phyloP scores from a whole-genome alignment of 2,329 filamentous ascomycete species.

The Nectriaceae sp. region DNA sequence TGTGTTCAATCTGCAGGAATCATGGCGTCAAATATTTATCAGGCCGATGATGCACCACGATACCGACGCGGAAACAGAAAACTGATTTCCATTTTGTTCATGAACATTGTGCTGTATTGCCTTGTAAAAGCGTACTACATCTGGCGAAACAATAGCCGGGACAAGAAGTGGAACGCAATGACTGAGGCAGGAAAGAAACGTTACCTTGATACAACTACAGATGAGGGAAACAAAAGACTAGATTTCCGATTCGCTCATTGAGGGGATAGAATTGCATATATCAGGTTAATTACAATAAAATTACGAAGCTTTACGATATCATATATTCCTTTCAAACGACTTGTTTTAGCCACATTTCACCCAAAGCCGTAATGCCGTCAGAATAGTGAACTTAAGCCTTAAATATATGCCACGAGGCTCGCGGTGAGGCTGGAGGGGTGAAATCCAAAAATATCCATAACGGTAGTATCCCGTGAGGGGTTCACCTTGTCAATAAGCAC shows the following conservation, averaged over 20 bases:
- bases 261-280: too few relatives aligned
- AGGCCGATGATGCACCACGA: constrained; percentile 55
- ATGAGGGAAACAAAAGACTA: constrained; percentile 56
- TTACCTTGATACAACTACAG: constrained; percentile 50
- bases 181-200: constrained; percentile 46
- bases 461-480: too few relatives aligned
- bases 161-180: constrained; percentile 45
- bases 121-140: constrained; percentile 49
- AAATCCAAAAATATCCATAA: too few relatives aligned
- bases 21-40: constrained; percentile 42
- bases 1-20: constrained; percentile 47
- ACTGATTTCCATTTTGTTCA: constrained; percentile 48
- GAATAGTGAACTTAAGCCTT: too few relatives aligned
- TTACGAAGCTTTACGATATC: too few relatives aligned
- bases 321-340: too few relatives aligned
- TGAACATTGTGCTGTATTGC: constrained; percentile 49
- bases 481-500: too few relatives aligned
- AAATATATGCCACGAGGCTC: too few relatives aligned
- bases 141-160: constrained; percentile 49
- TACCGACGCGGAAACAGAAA: constrained; percentile 53
- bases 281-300: too few relatives aligned
- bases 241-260: constrained; percentile 56
- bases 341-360: too few relatives aligned
- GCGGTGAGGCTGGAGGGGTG: too few relatives aligned
- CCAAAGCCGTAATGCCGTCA: too few relatives aligned